Evolutionary conservation across 148 eudicot species (phyloP), one percentile per base, ranked within the genome.

Genomic region (Silene uniflora): DNA sequence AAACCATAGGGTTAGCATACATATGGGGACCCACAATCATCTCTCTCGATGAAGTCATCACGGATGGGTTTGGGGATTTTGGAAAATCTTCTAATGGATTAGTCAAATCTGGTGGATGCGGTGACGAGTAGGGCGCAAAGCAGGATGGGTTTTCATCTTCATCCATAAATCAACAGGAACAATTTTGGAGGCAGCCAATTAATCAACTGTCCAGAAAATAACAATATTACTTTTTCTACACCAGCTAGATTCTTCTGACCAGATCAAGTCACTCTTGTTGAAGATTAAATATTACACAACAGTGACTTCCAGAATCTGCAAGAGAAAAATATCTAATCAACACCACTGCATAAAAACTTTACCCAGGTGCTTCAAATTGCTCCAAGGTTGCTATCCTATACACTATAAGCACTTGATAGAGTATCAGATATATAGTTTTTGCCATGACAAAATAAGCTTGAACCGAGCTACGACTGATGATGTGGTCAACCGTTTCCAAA

Each of bases 121-220:
- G 69, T 47, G 52, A 46, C 52, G 19, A 80, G 83, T 35, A 84
- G 29, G 65, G 18, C 83, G 74, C 80, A 83, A 23, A 82, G 86
- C 83, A 82, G 82, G 62, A 27, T 2, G 29, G 29, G 29, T 27
- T 1, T 83, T 80, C 84, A 82, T 86, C 81, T 77, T 73, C 60
- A 47, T 71, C 85, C 88, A 80, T 85, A 78, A 80, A 83, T 65
- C 79, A 63, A 55, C 46, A 72, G 32, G 13, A 61, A 55, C 60
- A 66, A 76, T 32, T 52, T 27, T 49, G 58, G 19, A 75, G 39
- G 77, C 69, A 19, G 56, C 56, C 56, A 79, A 56, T 10, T 69
- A 44, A 75, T 70, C 64, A 74, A 79, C 69, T 56, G 32, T 69
- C 52, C 9, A 46, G 1, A 46, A 7, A 46, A 46, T n/a, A 35